Evolutionary conservation across 169 alveolate species (phyloP), one percentile per base, ranked within the genome.

Genomic region (Plasmodium gaboni): DNA sequence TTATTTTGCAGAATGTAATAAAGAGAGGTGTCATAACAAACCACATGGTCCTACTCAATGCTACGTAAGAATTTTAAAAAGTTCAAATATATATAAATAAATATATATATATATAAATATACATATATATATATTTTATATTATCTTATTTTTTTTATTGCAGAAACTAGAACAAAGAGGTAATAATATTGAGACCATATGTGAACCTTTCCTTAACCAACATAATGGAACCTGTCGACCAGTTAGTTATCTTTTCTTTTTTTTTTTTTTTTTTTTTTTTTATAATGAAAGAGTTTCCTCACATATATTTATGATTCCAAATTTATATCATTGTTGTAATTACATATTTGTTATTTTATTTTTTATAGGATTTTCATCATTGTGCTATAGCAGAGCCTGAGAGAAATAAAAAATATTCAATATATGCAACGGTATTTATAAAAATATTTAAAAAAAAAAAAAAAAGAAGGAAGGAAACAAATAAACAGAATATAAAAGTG

Each of bases 371-470:
- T 24, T 59, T 48, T 48, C 50, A 73, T 48, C 87, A 57, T 59
- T 73, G 87, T 55, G 87, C 87, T 24, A 73, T 73, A 48, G 87
- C 87, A 42, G 87, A 55, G 28, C 87, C 87, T 15, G 87, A 73
- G 61, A 22, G 87, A 63, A 73, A 73, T 57, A 57, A 59, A 73
- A 73, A 57, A 73, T 73, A 73, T 59, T 73, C 87, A 5, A 59
- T 73, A 4, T 73, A 57, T 59, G 71, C 57, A 44, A 15, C 19
- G 55, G 87, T 73, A 73, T 38, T 32, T 24, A 19, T 60, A 19
- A 60, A 10, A 24, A 24, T 19, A 60, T 60, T 19, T 13, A 13
- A 64, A 24, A 24, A 64, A 64, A 17, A n/a, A 44, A 1, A 24
- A 48, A 1, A 59, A 24, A 73, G 12, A 48, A 46, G 48, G 42